These are phyloP conservation scores for Pythium dissotocum DNA, from an alignment of 352 stramenopile species.

Conservation along the genomic window DNA sequence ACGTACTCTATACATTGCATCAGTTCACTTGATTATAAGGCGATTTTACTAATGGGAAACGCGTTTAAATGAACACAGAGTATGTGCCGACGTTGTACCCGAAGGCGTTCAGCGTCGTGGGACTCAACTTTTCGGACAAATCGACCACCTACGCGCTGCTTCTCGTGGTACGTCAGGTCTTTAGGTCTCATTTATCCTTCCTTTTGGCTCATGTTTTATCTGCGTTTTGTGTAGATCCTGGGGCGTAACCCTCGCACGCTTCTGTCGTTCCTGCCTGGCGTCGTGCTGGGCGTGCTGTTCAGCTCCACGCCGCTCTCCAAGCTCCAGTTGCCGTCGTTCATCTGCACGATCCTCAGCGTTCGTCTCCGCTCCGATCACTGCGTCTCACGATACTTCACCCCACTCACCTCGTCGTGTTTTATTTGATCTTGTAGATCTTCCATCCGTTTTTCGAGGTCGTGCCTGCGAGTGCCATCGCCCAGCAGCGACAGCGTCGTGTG, in stretches of 20 bases:
- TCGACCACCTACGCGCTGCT: conserved; percentile 75
- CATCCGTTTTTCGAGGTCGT: conserved; percentile 80
- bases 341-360: conserved; percentile 66
- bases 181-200: background rate
- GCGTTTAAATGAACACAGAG: conserved; percentile 33
- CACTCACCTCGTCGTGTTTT: background rate
- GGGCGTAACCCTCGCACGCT: conserved; percentile 56
- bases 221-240: conserved; percentile 48
- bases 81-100: conserved; percentile 79
- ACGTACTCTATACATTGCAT: conserved; percentile 18
- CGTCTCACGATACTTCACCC: background rate
- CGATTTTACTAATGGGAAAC: background rate
- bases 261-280: conserved; percentile 60
- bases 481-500: conserved; percentile 72
- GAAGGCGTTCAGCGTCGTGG: conserved; percentile 54
- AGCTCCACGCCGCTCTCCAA: conserved; percentile 67
- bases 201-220: background rate
- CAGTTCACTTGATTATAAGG: background rate
- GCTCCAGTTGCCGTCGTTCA: conserved; percentile 70
- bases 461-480: conserved; percentile 55
- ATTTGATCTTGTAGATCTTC: conserved; percentile 38
- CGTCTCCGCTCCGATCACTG: background rate
- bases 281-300: conserved; percentile 65
- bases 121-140: conserved; percentile 84
- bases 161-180: conserved; percentile 51